phyloP scores from a whole-genome alignment of 768 basidiomycete genomes.

The Asterophora lycoperdoides region DNA sequence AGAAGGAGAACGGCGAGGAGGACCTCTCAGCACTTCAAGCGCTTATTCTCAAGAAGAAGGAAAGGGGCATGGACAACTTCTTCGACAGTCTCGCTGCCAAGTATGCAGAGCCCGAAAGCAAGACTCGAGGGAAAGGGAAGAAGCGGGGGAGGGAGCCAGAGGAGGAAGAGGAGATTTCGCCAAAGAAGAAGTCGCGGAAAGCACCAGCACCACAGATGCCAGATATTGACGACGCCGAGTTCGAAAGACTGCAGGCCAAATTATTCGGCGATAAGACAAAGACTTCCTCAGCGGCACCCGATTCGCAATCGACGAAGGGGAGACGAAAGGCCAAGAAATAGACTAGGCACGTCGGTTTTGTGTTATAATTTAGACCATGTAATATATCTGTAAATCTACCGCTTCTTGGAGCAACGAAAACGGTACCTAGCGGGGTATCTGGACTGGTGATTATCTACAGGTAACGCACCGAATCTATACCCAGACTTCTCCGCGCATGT shows the following conservation, averaged over 20 bases:
- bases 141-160: constrained; percentile 47
- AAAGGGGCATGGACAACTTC: constrained; percentile 64
- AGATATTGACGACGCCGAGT: constrained; percentile 65
- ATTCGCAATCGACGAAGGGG: constrained; percentile 23
- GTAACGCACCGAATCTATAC: constrained; percentile 79
- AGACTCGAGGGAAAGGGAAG: constrained; percentile 50
- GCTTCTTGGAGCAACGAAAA: too few relatives aligned
- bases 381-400: constrained; percentile 3
- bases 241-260: constrained; percentile 54
- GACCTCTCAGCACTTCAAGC: constrained; percentile 74
- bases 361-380: not conserved
- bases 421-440: not conserved
- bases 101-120: constrained; percentile 52
- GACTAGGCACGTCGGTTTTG: constrained; percentile 6
- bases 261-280: constrained; percentile 45
- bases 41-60: constrained; percentile 72
- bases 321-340: constrained; percentile 34
- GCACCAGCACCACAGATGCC: constrained; percentile 34
- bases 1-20: constrained; percentile 43
- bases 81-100: constrained; percentile 74
- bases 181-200: constrained; percentile 47
- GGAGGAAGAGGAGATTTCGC: constrained; percentile 37
- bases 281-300: constrained; percentile 18
- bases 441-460: constrained; percentile 37
- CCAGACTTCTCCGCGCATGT: constrained; percentile 76